Evolutionary conservation across 2,329 filamentous ascomycete species (phyloP).

Genomic region (Claviceps lovelessii): DNA sequence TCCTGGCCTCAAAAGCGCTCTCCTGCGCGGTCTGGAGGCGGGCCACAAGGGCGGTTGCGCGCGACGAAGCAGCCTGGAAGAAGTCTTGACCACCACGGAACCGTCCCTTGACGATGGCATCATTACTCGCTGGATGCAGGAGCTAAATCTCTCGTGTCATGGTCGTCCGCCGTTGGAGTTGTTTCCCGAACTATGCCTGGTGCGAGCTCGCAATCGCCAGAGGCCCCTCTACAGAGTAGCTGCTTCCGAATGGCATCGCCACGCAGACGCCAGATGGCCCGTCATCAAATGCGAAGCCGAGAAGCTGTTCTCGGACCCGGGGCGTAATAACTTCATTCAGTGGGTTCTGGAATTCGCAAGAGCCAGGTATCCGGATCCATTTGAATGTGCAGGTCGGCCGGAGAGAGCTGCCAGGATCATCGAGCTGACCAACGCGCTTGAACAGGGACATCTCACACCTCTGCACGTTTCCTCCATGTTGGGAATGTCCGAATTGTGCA

Average conservation of each 20-base stretch:
- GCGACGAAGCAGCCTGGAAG: not conserved
- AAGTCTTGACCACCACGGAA: not conserved
- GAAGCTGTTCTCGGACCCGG: conserved; percentile 14
- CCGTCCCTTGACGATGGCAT: not conserved
- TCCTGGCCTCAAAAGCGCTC: not conserved
- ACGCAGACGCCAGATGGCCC: conserved; percentile 16
- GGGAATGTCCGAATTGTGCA: conserved; percentile 16
- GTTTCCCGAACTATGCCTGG: conserved; percentile 11
- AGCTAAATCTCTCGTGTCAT: conserved; percentile 11
- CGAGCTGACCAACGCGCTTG: conserved; percentile 17
- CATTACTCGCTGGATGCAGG: not conserved
- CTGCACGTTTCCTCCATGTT: conserved; percentile 23
- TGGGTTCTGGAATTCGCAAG: conserved; percentile 23
- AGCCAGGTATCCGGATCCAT: conserved; percentile 14
- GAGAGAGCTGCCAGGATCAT: conserved; percentile 10
- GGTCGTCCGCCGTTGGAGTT: conserved; percentile 16
- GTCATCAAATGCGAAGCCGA: conserved; percentile 13
- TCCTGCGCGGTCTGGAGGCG: not conserved
- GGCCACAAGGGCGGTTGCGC: not conserved
- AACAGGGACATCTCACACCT: conserved; percentile 14
- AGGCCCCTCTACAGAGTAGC: conserved; percentile 11
- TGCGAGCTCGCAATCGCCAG: conserved; percentile 9
- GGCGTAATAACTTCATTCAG: conserved; percentile 19
- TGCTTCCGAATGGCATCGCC: conserved; percentile 14
- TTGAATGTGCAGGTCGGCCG: conserved; percentile 7